Percentiles rank a stretch among this genome's conserved stretches.
Evolutionary conservation across 768 basidiomycete species (phyloP).

Genomic region (Cystofilobasidium bisporidii): DNA sequence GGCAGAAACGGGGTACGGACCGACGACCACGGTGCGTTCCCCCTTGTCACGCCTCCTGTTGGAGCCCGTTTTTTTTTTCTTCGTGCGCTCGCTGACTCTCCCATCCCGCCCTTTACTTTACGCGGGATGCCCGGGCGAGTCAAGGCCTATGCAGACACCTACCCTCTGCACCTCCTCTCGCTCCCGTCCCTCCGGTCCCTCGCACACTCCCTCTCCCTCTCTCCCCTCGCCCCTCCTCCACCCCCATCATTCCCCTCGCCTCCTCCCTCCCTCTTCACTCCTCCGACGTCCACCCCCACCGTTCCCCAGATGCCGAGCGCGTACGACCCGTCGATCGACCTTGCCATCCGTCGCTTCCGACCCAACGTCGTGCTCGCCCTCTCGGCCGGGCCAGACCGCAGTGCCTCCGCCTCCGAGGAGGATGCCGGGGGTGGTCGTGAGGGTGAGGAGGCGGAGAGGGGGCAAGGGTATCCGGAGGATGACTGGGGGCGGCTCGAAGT

Average conservation of each 20-base stretch:
- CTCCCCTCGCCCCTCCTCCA: neutral
- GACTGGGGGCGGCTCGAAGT: neutral
- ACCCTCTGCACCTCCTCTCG: neutral
- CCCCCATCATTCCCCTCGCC: too few species aligned
- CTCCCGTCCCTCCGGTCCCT: neutral
- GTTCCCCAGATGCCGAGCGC: constrained; percentile 61
- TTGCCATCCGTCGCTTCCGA: neutral
- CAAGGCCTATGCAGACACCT: constrained; percentile 10
- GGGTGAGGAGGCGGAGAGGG: neutral
- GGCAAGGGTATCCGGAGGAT: neutral
- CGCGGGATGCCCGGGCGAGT: too few species aligned
- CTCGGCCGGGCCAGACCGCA: too few species aligned
- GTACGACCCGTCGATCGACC: constrained; percentile 42
- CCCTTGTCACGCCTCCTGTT: too few species aligned
- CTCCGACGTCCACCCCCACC: neutral
- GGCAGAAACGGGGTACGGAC: neutral
- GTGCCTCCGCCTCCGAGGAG: too few species aligned
- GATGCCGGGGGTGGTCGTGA: too few species aligned
- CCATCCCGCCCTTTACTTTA: too few species aligned
- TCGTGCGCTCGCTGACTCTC: too few species aligned
- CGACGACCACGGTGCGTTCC: neutral
- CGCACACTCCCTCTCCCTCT: neutral
- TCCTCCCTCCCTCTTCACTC: neutral
- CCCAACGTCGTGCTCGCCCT: neutral
- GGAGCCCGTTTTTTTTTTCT: too few species aligned